These are phyloP conservation scores for Microbotryomycetes sp. DNA, from an alignment of 1,284 basidiomycete genomes.

Conservation along the genomic window DNA sequence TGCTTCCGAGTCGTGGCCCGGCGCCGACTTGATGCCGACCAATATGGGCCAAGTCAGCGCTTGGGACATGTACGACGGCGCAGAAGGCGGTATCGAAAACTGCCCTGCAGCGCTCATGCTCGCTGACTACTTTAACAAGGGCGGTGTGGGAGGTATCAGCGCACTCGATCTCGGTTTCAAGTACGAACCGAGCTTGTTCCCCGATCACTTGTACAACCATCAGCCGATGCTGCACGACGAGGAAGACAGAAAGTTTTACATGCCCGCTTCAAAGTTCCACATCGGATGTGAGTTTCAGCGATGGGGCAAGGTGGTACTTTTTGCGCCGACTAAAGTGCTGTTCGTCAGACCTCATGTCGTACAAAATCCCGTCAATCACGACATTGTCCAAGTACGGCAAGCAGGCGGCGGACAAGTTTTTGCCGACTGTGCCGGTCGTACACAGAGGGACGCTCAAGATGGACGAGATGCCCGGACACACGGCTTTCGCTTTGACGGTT, in stretches of 20 bases:
- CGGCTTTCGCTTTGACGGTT: constrained; percentile 25
- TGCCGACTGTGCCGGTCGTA: constrained; percentile 22
- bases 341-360: constrained; percentile 7
- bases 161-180: constrained; percentile 30
- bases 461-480: constrained; percentile 11
- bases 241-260: constrained; percentile 6
- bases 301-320: too few species aligned
- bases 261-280: constrained; percentile 11
- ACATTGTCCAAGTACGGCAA: constrained; percentile 21
- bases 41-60: background rate
- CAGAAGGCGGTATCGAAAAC: constrained; percentile 16
- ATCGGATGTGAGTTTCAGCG: background rate
- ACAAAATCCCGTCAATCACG: constrained; percentile 16
- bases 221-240: constrained; percentile 1
- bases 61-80: background rate
- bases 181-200: constrained; percentile 15
- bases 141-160: constrained; percentile 29
- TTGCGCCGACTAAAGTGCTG: too few species aligned
- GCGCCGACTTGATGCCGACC: background rate
- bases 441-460: constrained; percentile 17
- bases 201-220: constrained; percentile 12
- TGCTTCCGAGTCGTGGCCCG: background rate
- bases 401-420: constrained; percentile 9
- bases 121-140: constrained; percentile 27
- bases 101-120: constrained; percentile 18